Evolutionary conservation across 257 asterid species (phyloP), one percentile per base, ranked within the genome.

Genomic region (Solanum bulbocastanum): DNA sequence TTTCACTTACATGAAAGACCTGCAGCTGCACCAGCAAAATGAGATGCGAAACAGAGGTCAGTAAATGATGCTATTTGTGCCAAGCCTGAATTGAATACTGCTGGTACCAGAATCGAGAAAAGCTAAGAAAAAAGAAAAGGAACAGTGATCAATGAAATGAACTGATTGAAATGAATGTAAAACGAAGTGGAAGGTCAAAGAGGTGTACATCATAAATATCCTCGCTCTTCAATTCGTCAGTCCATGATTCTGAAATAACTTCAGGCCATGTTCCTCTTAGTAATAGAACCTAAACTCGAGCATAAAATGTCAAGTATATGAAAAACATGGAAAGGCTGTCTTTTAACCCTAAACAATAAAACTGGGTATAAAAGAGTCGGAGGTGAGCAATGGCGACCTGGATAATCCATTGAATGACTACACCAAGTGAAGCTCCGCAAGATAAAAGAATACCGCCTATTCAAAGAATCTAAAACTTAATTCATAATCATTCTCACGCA

Each of bases 21-120:
- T 23, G 90, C 91, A 58, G 91, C 92, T 87, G 92, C 93, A 86
- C 91, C 94, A 46, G 92, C 90, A 73, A 91, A 76, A 52, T 85
- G 87, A 75, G 94, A 92, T 81, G 93, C 93, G 46, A 91, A 91
- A 88, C 85, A 91, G 58, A 92, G 93, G 88, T 92, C 93, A 22
- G 92, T 91, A 78, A 89, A 91, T 88, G 92, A 91, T 83, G 92
- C 93, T 87, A 91, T 90, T 81, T 91, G 93, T 49, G 88, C 91
- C 89, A 91, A 88, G 62, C 94, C 92, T 40, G 93, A 92, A 89
- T 87, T 88, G 81, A 89, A 87, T 23, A 87, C 90, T 87, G 92
- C 92, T 85, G 94, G 94, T 87, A 92, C 87, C 88, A 91, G 86
- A 89, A 92, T 37, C 35, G 88, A 90, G 91, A 91, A 90, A 86